Percentiles rank a stretch among this genome's conserved stretches.
phyloP scores from a whole-genome alignment of 805 yeast species.

The Monosporozyma yasuniensis region DNA sequence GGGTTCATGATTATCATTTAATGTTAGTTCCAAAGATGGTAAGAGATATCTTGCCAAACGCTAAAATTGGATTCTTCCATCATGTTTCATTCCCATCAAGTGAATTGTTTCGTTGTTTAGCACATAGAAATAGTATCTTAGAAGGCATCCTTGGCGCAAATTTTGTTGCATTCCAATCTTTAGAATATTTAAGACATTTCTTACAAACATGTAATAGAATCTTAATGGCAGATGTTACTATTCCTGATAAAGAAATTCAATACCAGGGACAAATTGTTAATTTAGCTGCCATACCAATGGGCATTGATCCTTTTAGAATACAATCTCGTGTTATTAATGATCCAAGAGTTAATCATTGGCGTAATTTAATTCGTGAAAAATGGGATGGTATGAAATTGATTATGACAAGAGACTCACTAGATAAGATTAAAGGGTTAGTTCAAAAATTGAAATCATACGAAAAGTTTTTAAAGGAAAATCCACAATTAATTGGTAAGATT shows the following conservation, averaged over 20 bases:
- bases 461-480: conserved; percentile 59
- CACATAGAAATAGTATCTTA: conserved; percentile 69
- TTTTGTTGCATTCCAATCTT: conserved; percentile 80
- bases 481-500: conserved; percentile 57
- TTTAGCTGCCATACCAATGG: conserved; percentile 60
- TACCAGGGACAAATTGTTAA: conserved; percentile 49
- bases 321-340: conserved; percentile 37
- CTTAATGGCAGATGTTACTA: conserved; percentile 66
- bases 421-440: conserved; percentile 76
- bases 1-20: conserved; percentile 94
- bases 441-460: conserved; percentile 86
- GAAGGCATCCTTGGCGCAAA: conserved; percentile 86
- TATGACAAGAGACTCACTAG: conserved; percentile 83
- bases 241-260: conserved; percentile 39
- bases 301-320: conserved; percentile 65
- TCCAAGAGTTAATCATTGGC: conserved; percentile 54
- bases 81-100: conserved; percentile 94
- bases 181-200: conserved; percentile 89
- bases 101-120: conserved; percentile 89
- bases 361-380: conserved; percentile 58
- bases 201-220: conserved; percentile 82
- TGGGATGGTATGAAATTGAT: conserved; percentile 66
- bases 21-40: conserved; percentile 80
- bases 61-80: conserved; percentile 82
- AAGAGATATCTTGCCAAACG: conserved; percentile 64